Evolutionary conservation across 106 monocot species (phyloP).

Genomic region (Agapanthus africanus): DNA sequence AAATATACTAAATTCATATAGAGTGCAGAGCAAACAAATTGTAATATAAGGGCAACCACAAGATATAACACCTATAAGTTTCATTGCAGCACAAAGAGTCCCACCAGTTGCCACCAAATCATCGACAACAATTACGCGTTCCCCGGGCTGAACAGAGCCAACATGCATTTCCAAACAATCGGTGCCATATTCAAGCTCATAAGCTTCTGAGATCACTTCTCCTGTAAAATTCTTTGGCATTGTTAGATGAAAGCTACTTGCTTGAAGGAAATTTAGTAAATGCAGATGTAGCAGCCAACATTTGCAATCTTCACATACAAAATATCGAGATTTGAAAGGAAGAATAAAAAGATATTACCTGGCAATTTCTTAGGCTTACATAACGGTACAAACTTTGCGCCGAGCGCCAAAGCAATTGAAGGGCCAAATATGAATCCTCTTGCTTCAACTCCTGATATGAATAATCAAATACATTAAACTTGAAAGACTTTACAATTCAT

Average conservation of each 20-base stretch:
- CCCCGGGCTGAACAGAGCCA: conserved; percentile 40
- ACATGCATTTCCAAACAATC: conserved; percentile 62
- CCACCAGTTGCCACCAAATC: conserved; percentile 67
- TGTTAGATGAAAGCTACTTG: background rate
- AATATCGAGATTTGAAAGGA: background rate
- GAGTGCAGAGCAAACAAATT: no score
- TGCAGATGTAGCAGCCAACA: background rate
- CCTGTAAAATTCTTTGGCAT: conserved; percentile 20
- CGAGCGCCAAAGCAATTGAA: conserved; percentile 68
- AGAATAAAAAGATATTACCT: conserved; percentile 26
- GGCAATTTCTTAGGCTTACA: conserved; percentile 78
- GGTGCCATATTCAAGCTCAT: conserved; percentile 60
- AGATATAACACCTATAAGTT: conserved; percentile 34
- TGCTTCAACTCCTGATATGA: conserved; percentile 41
- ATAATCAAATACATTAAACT: background rate
- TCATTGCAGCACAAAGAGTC: conserved; percentile 61
- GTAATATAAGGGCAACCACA: background rate
- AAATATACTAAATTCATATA: no score
- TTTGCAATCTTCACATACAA: background rate
- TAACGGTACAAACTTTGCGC: conserved; percentile 79
- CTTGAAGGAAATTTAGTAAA: background rate
- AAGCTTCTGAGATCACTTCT: conserved; percentile 49
- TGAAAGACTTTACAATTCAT: no score
- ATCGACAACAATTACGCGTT: conserved; percentile 52
- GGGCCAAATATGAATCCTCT: conserved; percentile 92